Base-by-base conservation (phyloP, 2,329 filamentous ascomycete species). In the Exophiala sp. region DNA sequence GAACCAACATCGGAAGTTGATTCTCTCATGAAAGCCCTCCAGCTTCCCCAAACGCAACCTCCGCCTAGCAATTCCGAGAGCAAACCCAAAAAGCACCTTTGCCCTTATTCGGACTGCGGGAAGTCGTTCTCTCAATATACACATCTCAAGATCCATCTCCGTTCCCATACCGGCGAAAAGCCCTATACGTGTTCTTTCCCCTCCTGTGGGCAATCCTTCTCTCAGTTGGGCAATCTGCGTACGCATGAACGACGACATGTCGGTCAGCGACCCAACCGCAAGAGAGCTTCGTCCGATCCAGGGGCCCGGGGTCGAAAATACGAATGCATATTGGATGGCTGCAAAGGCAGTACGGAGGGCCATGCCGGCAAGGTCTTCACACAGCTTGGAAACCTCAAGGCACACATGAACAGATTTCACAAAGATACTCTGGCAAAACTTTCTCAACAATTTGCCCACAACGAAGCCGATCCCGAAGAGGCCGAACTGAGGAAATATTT, bases 351-450 rank as follows among this genome's bases (percentile, higher is more conserved):
- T 39, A 47, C 49, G 29, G 46, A 46, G 10, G 46, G 35, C 6
- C 46, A 50, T 21, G 35, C 42, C 13, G 81, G 82, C 54, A 96
- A 95, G 72, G 78, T 83, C 37, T 96, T 96, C 65, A 94, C 88
- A 0, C 87, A 94, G 60, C 78, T 91, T 1, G 91, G 91, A 7
- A 96, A 96, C 64, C 78, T 96, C 59, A 97, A 97, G 79, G 86
- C 85, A 2, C 91, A 97, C 64, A 88, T 95, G 69, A 96, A 96
- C 72, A 91, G 90, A 64, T 96, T 95, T 65, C 91, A 97, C 68
- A 78, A 80, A 30, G 70, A 79, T n/a, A 85, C 85, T 0, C 75
- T 96, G 32, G 76, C 80, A 52, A 73, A 77, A 11, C 74, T 95
- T 19, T 88, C 84, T 1, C 60, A 72, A 37, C 85, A 83, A 64